These are phyloP conservation scores for Sporothrix brasiliensis DNA, from an alignment of 2,329 filamentous ascomycete species.

Conservation along the genomic window DNA sequence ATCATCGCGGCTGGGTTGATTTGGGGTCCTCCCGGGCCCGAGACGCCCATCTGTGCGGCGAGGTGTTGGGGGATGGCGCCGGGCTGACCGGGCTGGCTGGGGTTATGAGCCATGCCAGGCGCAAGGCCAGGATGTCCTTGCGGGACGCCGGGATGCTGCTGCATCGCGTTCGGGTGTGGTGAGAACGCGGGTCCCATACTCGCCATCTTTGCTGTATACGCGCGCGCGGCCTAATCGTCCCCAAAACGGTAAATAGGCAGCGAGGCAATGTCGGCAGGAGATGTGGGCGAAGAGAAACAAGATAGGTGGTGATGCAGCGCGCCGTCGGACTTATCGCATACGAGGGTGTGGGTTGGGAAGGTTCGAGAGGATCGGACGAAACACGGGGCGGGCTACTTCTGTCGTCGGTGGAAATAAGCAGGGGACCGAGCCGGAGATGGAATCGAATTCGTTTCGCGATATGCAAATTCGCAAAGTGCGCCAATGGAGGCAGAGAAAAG, in stretches of 20 bases:
- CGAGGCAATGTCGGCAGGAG: background rate
- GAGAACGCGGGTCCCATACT: constrained; percentile 65
- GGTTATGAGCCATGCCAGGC: constrained; percentile 66
- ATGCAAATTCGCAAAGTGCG: background rate
- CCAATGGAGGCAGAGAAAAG: background rate
- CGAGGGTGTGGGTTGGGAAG: background rate
- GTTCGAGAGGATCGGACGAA: background rate
- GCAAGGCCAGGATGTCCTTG: constrained; percentile 64
- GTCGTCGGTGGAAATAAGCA: too few species aligned
- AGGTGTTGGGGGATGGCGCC: constrained; percentile 69
- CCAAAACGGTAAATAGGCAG: background rate
- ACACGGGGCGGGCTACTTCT: too few species aligned
- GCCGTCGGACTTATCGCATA: constrained; percentile 20
- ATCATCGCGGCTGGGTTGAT: constrained; percentile 75
- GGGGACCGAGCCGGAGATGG: background rate
- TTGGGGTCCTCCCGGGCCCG: constrained; percentile 70
- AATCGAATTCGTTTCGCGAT: background rate
- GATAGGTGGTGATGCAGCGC: background rate
- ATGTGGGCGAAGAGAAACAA: background rate
- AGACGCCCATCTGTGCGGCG: constrained; percentile 67
- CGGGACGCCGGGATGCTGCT: constrained; percentile 68
- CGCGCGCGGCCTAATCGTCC: constrained; percentile 24
- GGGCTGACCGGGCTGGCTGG: constrained; percentile 68
- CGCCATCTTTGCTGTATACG: constrained; percentile 64
- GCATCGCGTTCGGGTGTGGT: constrained; percentile 72